Percentiles rank a stretch among this genome's conserved stretches.
Conservation (phyloP, 176 grass and related monocot species). For the Calamus simplicifolius region DNA sequence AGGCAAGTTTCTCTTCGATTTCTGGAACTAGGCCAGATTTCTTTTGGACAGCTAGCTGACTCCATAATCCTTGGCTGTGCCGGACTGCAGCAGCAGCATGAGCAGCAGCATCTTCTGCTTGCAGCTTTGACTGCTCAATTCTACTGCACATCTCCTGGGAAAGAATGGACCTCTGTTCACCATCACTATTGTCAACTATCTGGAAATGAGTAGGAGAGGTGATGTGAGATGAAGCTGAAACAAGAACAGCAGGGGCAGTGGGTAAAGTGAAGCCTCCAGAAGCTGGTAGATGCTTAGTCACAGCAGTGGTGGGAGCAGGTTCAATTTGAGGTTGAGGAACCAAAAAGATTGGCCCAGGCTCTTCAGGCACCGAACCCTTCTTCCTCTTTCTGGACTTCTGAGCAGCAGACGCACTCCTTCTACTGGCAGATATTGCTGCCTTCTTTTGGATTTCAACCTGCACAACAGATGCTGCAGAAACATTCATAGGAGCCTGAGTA, state of each 20-base stretch:
- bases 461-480: slow-evolving; percentile 32
- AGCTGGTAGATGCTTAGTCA: slow-evolving; percentile 13
- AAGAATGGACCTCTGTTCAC: slow-evolving; percentile 37
- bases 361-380: slow-evolving; percentile 53
- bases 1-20: slow-evolving; percentile 73
- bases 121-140: slow-evolving; percentile 63
- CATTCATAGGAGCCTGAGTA: slow-evolving; percentile 23
- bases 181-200: slow-evolving; percentile 21
- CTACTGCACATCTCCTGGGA: slow-evolving; percentile 33
- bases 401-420: slow-evolving; percentile 38
- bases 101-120: slow-evolving; percentile 53
- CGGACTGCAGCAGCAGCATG: slow-evolving; percentile 47
- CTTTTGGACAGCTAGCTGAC: slow-evolving; percentile 38
- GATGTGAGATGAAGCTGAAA: slow-evolving; percentile 38
- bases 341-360: slow-evolving; percentile 31
- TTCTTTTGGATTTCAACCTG: slow-evolving; percentile 48
- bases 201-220: slow-evolving; percentile 39
- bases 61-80: slow-evolving; percentile 71
- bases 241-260: slow-evolving; percentile 29
- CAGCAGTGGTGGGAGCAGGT: slow-evolving; percentile 31
- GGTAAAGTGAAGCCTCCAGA: slow-evolving; percentile 41
- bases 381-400: slow-evolving; percentile 95
- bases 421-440: slow-evolving; percentile 27
- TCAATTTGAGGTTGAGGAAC: slow-evolving; percentile 35
- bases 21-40: slow-evolving; percentile 49